phyloP scores from a whole-genome alignment of 2,329 filamentous ascomycete species.

The Verticillium longisporum region DNA sequence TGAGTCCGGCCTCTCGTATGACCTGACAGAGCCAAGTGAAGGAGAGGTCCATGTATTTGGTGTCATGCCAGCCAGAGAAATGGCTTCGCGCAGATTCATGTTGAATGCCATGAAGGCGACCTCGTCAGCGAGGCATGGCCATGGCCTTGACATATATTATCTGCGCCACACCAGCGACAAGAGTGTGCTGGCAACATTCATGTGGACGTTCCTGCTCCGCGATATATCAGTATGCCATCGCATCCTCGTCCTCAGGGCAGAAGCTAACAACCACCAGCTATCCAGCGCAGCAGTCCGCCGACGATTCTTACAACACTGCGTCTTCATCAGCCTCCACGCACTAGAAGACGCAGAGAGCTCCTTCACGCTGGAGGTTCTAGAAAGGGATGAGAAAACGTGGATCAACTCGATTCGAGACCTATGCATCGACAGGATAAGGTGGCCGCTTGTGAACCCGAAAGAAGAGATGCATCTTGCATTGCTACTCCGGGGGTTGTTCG shows the following conservation, averaged over 20 bases:
- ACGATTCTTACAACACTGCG: not conserved
- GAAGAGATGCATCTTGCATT: not conserved
- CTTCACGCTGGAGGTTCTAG: not conserved
- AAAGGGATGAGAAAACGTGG: not conserved
- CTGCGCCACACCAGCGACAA: not conserved
- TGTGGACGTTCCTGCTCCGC: not conserved
- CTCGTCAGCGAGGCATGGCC: not conserved
- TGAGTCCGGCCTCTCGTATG: not conserved
- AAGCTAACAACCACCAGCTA: not conserved
- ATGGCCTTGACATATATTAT: not conserved
- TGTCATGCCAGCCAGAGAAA: not conserved
- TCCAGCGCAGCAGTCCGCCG: not conserved
- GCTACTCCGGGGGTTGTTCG: not conserved
- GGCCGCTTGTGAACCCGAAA: not conserved
- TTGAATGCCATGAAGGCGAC: not conserved
- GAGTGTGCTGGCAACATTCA: not conserved
- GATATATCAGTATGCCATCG: not conserved
- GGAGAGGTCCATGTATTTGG: not conserved
- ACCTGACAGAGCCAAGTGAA: not conserved
- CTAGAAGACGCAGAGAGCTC: not conserved
- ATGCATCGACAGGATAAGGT: not conserved
- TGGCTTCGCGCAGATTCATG: not conserved
- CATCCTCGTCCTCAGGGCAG: not conserved
- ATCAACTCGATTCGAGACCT: not conserved
- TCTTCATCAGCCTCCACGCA: not conserved